phyloP scores from a whole-genome alignment of 2,329 filamentous ascomycete species.

The Fusarium redolens region DNA sequence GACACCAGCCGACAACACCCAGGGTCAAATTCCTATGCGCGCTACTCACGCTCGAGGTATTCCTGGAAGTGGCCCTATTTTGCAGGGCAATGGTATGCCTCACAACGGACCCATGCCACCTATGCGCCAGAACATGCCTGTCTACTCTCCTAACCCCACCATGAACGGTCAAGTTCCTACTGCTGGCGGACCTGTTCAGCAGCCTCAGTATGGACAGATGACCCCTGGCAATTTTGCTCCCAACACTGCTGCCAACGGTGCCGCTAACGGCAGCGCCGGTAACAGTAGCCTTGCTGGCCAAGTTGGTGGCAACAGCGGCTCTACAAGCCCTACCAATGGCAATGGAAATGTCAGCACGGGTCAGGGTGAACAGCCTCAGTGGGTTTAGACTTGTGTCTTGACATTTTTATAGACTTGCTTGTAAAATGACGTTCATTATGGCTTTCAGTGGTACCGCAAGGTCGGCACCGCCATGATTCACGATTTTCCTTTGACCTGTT shows the following conservation, averaged over 20 bases:
- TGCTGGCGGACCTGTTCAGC: slow-evolving; percentile 43
- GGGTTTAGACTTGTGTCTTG: slow-evolving; percentile 51
- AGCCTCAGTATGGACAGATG: slow-evolving; percentile 47
- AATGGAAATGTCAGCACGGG: slow-evolving; percentile 24
- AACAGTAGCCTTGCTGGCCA: slow-evolving; percentile 17
- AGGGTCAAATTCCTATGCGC: slow-evolving; percentile 66
- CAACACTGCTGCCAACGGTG: slow-evolving; percentile 7
- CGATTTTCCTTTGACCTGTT: slow-evolving; percentile 54
- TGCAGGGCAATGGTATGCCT: slow-evolving; percentile 45
- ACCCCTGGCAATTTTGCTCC: slow-evolving; percentile 40
- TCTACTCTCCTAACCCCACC: slow-evolving; percentile 49
- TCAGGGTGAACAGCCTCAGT: slow-evolving; percentile 52
- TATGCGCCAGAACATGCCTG: slow-evolving; percentile 50
- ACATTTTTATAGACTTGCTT: slow-evolving; percentile 44
- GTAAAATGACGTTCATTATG: slow-evolving; percentile 49
- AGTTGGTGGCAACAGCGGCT: slow-evolving; percentile 32
- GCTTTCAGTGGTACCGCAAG: slow-evolving; percentile 47
- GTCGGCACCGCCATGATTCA: slow-evolving; percentile 55
- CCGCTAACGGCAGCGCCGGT: background rate
- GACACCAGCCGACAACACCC: slow-evolving; percentile 64
- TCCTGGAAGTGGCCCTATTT: slow-evolving; percentile 53
- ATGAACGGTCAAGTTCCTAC: slow-evolving; percentile 49
- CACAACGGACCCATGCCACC: slow-evolving; percentile 40
- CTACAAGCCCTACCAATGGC: slow-evolving; percentile 20
- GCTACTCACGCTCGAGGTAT: slow-evolving; percentile 56